phyloP scores from a whole-genome alignment of 108 stramenopile genomes.

The Nitzschia sp. region DNA sequence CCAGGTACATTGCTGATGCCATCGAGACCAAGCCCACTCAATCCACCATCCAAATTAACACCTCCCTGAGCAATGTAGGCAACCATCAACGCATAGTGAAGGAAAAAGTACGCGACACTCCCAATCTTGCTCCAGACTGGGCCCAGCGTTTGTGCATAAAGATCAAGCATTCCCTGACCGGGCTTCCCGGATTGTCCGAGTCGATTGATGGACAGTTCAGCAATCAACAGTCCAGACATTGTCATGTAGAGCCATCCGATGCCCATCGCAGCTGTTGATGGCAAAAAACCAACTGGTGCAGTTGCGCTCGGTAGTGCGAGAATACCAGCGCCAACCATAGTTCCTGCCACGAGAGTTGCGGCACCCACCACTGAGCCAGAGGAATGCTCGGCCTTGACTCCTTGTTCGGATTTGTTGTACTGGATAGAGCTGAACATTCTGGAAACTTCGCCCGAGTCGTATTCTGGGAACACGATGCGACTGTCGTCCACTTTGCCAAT shows the following conservation, averaged over 20 bases:
- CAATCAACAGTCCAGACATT: slow-evolving; percentile 80
- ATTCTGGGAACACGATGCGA: slow-evolving; percentile 53
- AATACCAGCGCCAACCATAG: slow-evolving; percentile 76
- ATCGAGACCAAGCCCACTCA: slow-evolving; percentile 25
- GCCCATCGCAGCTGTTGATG: slow-evolving; percentile 61
- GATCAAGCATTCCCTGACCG: slow-evolving; percentile 61
- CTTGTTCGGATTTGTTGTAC: slow-evolving; percentile 39
- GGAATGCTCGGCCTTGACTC: slow-evolving; percentile 20
- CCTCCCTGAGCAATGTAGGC: slow-evolving; percentile 89
- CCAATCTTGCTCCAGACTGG: slow-evolving; percentile 44
- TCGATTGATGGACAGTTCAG: slow-evolving; percentile 81
- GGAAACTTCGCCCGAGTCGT: slow-evolving; percentile 49
- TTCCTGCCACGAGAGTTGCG: slow-evolving; percentile 74
- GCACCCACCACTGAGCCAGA: slow-evolving; percentile 61
- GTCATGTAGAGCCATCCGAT: slow-evolving; percentile 86
- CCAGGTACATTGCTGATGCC: slow-evolving; percentile 20
- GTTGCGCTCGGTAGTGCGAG: slow-evolving; percentile 80
- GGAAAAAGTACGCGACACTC: slow-evolving; percentile 71
- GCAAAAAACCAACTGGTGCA: slow-evolving; percentile 67
- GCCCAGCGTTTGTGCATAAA: slow-evolving; percentile 54
- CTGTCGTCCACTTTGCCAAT: slow-evolving; percentile 68
- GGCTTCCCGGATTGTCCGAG: slow-evolving; percentile 58
- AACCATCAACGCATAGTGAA: slow-evolving; percentile 85
- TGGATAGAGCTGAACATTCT: slow-evolving; percentile 48
- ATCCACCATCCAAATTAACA: slow-evolving; percentile 39